Evolutionary conservation across 441 rosid species (phyloP).

Genomic region (Populus tomentosa): DNA sequence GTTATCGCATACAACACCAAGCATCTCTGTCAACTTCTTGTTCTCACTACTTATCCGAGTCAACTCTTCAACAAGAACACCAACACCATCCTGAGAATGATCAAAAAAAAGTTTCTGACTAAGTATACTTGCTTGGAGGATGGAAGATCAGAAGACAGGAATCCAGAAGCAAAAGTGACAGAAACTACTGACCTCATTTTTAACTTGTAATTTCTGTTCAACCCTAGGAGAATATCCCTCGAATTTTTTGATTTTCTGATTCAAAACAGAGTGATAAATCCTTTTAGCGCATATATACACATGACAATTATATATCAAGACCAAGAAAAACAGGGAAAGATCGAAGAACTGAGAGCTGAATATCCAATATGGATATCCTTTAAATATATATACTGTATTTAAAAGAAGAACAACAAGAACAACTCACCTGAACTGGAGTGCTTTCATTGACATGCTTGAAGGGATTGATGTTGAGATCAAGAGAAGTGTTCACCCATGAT

Average conservation of each 20-base stretch:
- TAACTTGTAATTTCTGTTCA: constrained; percentile 10
- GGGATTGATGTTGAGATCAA: constrained; percentile 54
- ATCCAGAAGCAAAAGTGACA: not conserved
- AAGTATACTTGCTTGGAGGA: not conserved
- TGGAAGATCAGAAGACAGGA: not conserved
- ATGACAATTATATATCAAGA: too few relatives aligned
- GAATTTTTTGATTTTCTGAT: constrained; percentile 26
- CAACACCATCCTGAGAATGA: not conserved
- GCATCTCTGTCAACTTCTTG: constrained; percentile 63
- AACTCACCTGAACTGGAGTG: constrained; percentile 15
- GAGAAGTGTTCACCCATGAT: constrained; percentile 39
- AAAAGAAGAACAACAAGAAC: too few relatives aligned
- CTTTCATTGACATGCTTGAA: constrained; percentile 1
- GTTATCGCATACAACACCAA: constrained; percentile 38
- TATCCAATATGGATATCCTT: not conserved
- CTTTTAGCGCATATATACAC: not conserved
- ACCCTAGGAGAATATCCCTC: not conserved
- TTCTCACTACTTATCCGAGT: constrained; percentile 54
- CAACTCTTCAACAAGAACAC: constrained; percentile 48
- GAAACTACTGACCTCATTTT: constrained; percentile 31
- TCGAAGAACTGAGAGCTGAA: not conserved
- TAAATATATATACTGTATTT: too few relatives aligned
- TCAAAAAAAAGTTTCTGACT: not conserved
- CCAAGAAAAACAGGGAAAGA: not conserved
- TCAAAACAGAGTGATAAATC: not conserved